Evolutionary conservation across 2,329 filamentous ascomycete species (phyloP), one percentile per base, ranked within the genome.

Genomic region (Talaromyces albobiverticillius): DNA sequence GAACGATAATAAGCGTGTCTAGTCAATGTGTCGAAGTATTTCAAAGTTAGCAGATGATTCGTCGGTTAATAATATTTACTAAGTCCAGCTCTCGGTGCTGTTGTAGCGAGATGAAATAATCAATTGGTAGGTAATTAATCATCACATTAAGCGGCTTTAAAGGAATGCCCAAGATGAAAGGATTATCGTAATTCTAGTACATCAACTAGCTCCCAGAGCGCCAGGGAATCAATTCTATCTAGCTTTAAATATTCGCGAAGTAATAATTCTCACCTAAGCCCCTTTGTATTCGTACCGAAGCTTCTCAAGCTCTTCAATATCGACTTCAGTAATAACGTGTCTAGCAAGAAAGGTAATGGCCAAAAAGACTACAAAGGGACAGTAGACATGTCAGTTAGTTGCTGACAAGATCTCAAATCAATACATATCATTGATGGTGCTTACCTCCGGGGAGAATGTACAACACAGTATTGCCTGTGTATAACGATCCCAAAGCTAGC

Each of bases 271-370:
- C 29, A 25, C 18, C 47, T 67, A 73, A 23, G 70, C 72, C 31
- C 72, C 72, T 61, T 75, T 75, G 53, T 72, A 74, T 29, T 66
- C 66, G 57, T 75, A 75, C 36, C 67, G 69, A 43, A 75, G 66
- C 54, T 64, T 60, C 55, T 74, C 69, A 34, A 75, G 67, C 32
- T 67, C 57, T 13, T 61, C 61, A 9, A 74, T 56, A 54, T 75
- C 69, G 50, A 75, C 71, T 41, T 71, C 73, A 36, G 64, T 57
- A 67, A 74, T 73, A 3, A 67, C 56, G 46, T 61, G 61, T 53
- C 61, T 64, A n/a, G 65, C 71, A 25, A 71, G 55, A 42, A 66
- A 54, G 18, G 67, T 61, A n/a, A 62, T 61, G 4, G 57, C 59
- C 34, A 73, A 60, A 54, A 74, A 65, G 31, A 57, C 72, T 75